phyloP scores from a whole-genome alignment of 2,329 filamentous ascomycete species.

The Calonectria hawksworthii region DNA sequence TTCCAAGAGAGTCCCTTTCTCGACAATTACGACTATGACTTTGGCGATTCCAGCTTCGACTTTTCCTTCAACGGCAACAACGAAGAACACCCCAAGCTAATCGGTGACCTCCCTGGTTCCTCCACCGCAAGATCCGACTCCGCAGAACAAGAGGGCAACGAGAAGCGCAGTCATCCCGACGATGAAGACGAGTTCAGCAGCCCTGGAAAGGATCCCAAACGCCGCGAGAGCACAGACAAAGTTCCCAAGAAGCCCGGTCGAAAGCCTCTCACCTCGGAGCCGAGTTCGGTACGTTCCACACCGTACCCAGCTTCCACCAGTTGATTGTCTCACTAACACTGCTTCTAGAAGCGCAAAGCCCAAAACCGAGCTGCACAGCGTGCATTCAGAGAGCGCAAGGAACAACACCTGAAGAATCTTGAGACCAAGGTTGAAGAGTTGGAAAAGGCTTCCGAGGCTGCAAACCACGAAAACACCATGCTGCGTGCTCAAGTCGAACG shows the following conservation, averaged over 20 bases:
- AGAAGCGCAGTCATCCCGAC: constrained; percentile 81
- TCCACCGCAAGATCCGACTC: constrained; percentile 71
- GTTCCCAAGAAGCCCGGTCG: constrained; percentile 94
- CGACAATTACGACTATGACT: constrained; percentile 81
- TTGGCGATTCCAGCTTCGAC: constrained; percentile 83
- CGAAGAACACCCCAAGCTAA: constrained; percentile 74
- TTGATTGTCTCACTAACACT: constrained; percentile 27
- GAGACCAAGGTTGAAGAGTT: constrained; percentile 83
- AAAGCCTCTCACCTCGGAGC: constrained; percentile 95
- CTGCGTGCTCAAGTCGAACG: constrained; percentile 91
- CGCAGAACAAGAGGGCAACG: constrained; percentile 66
- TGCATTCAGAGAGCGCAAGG: constrained; percentile 94
- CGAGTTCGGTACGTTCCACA: constrained; percentile 83
- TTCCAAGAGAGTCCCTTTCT: constrained; percentile 85
- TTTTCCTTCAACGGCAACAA: constrained; percentile 64
- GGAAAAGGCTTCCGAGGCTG: constrained; percentile 85
- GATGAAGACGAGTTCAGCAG: constrained; percentile 75
- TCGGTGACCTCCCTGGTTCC: constrained; percentile 75
- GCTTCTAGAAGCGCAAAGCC: constrained; percentile 87
- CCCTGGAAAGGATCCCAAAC: constrained; percentile 69
- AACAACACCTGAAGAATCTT: constrained; percentile 88
- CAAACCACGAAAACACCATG: constrained; percentile 87
- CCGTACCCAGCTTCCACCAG: neutral
- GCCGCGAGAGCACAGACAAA: constrained; percentile 87
- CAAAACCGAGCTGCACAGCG: constrained; percentile 94